Conservation (phyloP, 2,329 filamentous ascomycete species). For the Gliomastix tumulicola region DNA sequence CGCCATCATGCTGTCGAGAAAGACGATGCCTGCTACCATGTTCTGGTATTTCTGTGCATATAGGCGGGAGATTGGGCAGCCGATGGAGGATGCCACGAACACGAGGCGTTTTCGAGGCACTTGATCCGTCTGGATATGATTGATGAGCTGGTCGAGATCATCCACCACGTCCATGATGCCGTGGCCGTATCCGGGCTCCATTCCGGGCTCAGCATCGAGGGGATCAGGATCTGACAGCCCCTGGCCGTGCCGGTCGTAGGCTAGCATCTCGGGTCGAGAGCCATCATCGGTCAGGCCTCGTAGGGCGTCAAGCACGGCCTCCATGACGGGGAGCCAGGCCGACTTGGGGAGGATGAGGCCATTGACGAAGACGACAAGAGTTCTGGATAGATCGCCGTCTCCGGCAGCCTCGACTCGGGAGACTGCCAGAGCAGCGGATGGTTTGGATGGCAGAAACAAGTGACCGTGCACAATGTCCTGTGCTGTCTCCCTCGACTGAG, state of each 20-base stretch:
- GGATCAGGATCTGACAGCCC: conserved; percentile 37
- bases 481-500: too few relatives aligned
- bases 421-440: too few relatives aligned
- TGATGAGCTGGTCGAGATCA: conserved; percentile 11
- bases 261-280: conserved; percentile 31
- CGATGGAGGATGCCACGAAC: conserved; percentile 12
- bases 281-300: too few relatives aligned
- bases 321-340: conserved; percentile 8
- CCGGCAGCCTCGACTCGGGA: too few relatives aligned
- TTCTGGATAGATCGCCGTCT: background rate
- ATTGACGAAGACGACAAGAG: conserved; percentile 13
- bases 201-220: conserved; percentile 27
- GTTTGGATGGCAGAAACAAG: too few relatives aligned
- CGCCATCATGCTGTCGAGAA: conserved; percentile 52
- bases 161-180: conserved; percentile 29
- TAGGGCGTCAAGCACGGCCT: conserved; percentile 1
- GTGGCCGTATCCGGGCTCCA: conserved; percentile 33
- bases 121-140: background rate
- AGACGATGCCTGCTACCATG: conserved; percentile 35
- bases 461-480: too few relatives aligned
- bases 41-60: conserved; percentile 39
- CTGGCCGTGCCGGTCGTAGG: conserved; percentile 53
- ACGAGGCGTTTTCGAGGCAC: too few relatives aligned
- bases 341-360: conserved; percentile 12
- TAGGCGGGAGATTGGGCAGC: conserved; percentile 34